Base-by-base conservation (phyloP, 2,329 filamentous ascomycete genomes). In the Nigrospora sphaerica region DNA sequence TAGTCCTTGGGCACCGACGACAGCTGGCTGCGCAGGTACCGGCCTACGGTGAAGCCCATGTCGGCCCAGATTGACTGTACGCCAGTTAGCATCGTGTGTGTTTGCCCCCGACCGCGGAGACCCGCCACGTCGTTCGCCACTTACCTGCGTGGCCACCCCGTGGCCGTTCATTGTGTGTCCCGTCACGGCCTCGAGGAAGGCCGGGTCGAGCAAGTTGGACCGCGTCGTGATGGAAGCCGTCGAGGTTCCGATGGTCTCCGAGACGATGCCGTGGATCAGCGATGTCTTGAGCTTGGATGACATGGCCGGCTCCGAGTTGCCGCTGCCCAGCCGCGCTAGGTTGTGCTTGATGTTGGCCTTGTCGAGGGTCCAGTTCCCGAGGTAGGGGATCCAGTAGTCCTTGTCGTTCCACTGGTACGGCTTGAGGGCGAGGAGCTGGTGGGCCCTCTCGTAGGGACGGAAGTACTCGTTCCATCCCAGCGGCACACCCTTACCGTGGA, bases 381-480 rank as follows among this genome's bases (percentile, higher is more conserved):
- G 68, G 60, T 83, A 82, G 56, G 78, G 75, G 23, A 82, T 71
- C 78, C 78, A 83, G 62, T 85, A 85, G 53, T 75, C 78, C 68
- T 84, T 84, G 53, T 74, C 68, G 59, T 85, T 78, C 59, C 80
- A 86, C 6, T 69, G 70, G 61, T 85, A 85, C 2, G 73, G 72
- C 6, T 81, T 81, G 12, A 85, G 66, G 12, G 72, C 63, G 32
- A 83, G 68, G 33, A 85, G 64, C 48, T 73, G 66, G 44, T 78
- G 70, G 9, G 72, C 68, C 46, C 68, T 57, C 52, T 76, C 72
- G 62, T 80, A 81, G 44, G 76, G 68, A 43, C 69, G 67, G 62
- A 46, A 46, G 57, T 78, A 86, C 64, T 88, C 85, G 50, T 81
- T 77, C 77, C 86, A 91, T 59, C 85, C 73, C 48, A 90, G 69